Evolutionary conservation across 83 land plant genomes (phyloP), one percentile per base, ranked within the genome.

Genomic region (Diphasiastrum complanatum): DNA sequence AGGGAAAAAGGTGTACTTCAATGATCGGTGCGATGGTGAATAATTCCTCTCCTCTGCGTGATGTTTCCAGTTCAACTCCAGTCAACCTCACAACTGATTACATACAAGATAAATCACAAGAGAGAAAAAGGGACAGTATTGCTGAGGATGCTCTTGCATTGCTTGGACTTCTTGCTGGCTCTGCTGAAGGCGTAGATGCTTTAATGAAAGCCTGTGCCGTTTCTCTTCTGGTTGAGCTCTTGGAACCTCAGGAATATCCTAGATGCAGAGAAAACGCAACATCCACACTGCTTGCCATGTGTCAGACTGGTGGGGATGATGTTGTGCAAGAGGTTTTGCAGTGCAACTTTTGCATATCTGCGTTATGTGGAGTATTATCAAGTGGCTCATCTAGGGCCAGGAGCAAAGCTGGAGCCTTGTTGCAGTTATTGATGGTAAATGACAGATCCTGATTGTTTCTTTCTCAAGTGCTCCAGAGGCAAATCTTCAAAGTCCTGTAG

Each of bases 71-170:
- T n/a, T n/a, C n/a, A n/a, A n/a, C n/a, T n/a, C n/a, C n/a, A n/a
- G n/a, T n/a, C n/a, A n/a, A n/a, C n/a, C n/a, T n/a, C n/a, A n/a
- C n/a, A n/a, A n/a, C n/a, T n/a, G n/a, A n/a, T n/a, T n/a, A n/a
- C n/a, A n/a, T n/a, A n/a, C n/a, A n/a, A n/a, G n/a, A n/a, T n/a
- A n/a, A n/a, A n/a, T n/a, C n/a, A n/a, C n/a, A n/a, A n/a, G n/a
- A n/a, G n/a, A n/a, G n/a, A 38, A 38, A 38, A 14, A 67, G 45
- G 11, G 54, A 33, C 5, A 49, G 57, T 18, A 51, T 66, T 33
- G 47, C 32, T 10, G 64, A 66, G 20, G 76, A 73, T 32, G 53
- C 45, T 10, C 59, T 73, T 30, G 74, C 76, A 11, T 57, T 73
- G 33, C 56, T 73, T 5, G 57, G 65, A 11, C 54, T 25, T 20